Base-by-base conservation (phyloP, 176 grass and related monocot genomes). In the Zizania latifolia region DNA sequence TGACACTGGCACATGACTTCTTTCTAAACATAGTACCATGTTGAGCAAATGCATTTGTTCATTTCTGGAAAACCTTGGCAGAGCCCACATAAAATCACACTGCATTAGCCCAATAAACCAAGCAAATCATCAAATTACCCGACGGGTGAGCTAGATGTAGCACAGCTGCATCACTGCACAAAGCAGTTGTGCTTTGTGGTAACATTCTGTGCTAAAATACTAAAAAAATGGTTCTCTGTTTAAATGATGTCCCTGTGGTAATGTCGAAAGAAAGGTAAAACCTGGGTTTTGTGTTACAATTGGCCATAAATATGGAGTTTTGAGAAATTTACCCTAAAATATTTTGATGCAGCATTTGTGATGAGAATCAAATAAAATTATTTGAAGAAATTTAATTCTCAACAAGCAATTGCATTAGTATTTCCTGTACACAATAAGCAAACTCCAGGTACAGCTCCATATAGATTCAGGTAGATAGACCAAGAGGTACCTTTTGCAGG, bases 401-500 rank as follows among this genome's bases (percentile, higher is more conserved):
- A 67, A 29, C 17, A 28, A 33, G 31, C 8, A 62, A 65, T 27
- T 24, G 59, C 35, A 16, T 34, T 31, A 33, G 30, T 0, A 2
- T 41, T n/a, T 36, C 21, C n/a, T 34, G 48, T 13, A 53, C 43
- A 53, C 28, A 77, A 65, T 17, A 64, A 35, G 3, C 29, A 53
- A 48, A 33, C 0, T 16, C 14, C 13, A 48, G 31, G 43, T 10
- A 68, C 40, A 7, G 15, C 4, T 21, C 15, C 45, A 24, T 30
- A 56, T 21, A 26, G 19, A 19, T 48, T 14, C 5, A 46, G 1
- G 44, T 4, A 46, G 44, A 46, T 6, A 48, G 44, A 48, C 16
- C 44, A 48, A 48, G 38, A 40, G 9, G 43, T 86, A 94, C 95
- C 91, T 99, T 94, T 37, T 88, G 86, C 26, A 99, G 76, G 33